phyloP scores from a whole-genome alignment of 2,329 filamentous ascomycete species.

The Epichloe glyceriae region DNA sequence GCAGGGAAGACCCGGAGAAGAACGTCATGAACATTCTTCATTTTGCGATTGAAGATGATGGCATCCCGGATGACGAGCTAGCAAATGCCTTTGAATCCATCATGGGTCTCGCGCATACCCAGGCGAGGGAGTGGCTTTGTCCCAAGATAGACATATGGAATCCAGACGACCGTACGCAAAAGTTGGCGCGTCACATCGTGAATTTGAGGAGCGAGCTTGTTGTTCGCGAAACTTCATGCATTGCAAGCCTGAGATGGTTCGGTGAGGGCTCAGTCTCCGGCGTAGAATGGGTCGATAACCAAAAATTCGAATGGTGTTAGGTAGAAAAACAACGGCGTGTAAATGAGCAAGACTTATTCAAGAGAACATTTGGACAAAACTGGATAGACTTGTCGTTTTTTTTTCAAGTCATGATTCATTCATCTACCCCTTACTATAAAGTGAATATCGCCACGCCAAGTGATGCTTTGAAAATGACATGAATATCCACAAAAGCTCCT shows the following conservation, averaged over 20 bases:
- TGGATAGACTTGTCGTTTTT: not conserved
- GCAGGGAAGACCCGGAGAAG: constrained; percentile 36
- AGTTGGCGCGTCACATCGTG: constrained; percentile 30
- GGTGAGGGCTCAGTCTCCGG: constrained; percentile 36
- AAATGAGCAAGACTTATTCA: not conserved
- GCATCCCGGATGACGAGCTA: constrained; percentile 28
- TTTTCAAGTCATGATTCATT: not conserved
- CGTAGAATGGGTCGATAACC: constrained; percentile 61
- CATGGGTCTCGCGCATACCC: constrained; percentile 50
- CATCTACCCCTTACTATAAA: not conserved
- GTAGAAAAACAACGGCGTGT: not conserved
- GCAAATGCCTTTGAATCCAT: constrained; percentile 46
- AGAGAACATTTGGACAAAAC: not conserved
- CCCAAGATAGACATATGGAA: constrained; percentile 72
- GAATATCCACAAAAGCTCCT: not conserved
- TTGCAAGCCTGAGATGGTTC: constrained; percentile 62
- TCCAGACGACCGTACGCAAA: constrained; percentile 42
- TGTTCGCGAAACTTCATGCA: constrained; percentile 50
- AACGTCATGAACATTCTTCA: constrained; percentile 61
- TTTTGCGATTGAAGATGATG: constrained; percentile 48
- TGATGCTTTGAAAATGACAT: not conserved
- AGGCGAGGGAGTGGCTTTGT: constrained; percentile 62
- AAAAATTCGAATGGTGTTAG: constrained; percentile 70
- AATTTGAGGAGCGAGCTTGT: constrained; percentile 37
- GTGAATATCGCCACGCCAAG: not conserved